phyloP scores from a whole-genome alignment of 2,329 filamentous ascomycete species.

The Ustulina deusta region DNA sequence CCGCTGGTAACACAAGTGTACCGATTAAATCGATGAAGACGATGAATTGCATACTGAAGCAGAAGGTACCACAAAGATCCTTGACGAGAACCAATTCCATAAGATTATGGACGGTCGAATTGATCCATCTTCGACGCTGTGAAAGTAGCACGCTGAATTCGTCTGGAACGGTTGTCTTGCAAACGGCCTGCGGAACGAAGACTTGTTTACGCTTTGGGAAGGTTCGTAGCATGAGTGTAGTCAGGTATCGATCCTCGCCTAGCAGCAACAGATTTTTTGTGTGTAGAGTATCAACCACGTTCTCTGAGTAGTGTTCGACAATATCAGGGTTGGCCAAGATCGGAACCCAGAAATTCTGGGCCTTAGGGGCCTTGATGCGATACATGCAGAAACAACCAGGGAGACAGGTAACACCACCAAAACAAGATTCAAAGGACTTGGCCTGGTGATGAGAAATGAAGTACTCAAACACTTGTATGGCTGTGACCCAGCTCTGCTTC shows the following conservation, averaged over 20 bases:
- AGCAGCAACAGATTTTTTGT: slow-evolving; percentile 95
- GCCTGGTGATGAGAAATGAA: slow-evolving; percentile 98
- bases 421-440: slow-evolving; percentile 98
- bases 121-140: slow-evolving; percentile 97
- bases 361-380: slow-evolving; percentile 98
- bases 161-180: slow-evolving; percentile 97
- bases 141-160: slow-evolving; percentile 92
- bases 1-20: slow-evolving; percentile 93
- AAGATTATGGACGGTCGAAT: slow-evolving; percentile 97
- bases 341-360: slow-evolving; percentile 99
- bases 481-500: slow-evolving; percentile 91
- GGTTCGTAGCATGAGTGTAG: slow-evolving; percentile 96
- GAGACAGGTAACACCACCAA: slow-evolving; percentile 98
- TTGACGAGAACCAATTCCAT: slow-evolving; percentile 97
- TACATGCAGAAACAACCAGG: slow-evolving; percentile 99
- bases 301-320: slow-evolving; percentile 99
- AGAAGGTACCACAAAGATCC: slow-evolving; percentile 98
- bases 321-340: slow-evolving; percentile 98
- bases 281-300: slow-evolving; percentile 97
- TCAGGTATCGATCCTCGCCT: slow-evolving; percentile 96
- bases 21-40: slow-evolving; percentile 95
- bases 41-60: slow-evolving; percentile 99
- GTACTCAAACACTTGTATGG: slow-evolving; percentile 99
- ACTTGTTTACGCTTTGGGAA: slow-evolving; percentile 99
- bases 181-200: slow-evolving; percentile 97